phyloP scores from a whole-genome alignment of 2,329 filamentous ascomycete species.

The Cladophialophora bantiana region DNA sequence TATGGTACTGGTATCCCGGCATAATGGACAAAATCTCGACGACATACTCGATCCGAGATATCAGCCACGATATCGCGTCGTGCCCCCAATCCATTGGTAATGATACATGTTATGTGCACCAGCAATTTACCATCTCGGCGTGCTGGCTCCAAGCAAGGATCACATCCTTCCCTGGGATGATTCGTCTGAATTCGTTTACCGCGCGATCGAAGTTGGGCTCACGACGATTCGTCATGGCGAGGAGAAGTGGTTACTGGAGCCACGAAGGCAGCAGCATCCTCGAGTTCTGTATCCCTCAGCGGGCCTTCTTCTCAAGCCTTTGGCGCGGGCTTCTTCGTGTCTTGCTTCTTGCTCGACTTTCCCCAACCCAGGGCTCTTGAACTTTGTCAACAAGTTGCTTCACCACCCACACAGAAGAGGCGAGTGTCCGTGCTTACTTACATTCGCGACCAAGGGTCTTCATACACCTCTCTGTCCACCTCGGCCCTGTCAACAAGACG shows the following conservation, averaged over 20 bases:
- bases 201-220: not conserved
- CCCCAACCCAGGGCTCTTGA: not conserved
- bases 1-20: not conserved
- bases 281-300: not conserved
- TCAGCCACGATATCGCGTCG: not conserved
- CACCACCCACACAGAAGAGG: not conserved
- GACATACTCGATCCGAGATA: not conserved
- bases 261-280: not conserved
- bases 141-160: not conserved
- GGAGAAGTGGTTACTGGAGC: not conserved
- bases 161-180: not conserved
- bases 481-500: slow-evolving; percentile 11
- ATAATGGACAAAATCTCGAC: not conserved
- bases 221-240: not conserved
- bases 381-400: not conserved
- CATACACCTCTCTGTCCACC: slow-evolving; percentile 8
- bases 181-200: not conserved
- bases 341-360: not conserved
- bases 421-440: not conserved
- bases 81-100: not conserved
- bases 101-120: not conserved
- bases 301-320: not conserved
- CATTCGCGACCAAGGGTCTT: slow-evolving; percentile 13
- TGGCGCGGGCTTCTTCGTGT: not conserved
- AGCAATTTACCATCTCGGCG: not conserved